Conservation (phyloP, 495 filamentous ascomycete genomes). For the Neurospora sp. region DNA sequence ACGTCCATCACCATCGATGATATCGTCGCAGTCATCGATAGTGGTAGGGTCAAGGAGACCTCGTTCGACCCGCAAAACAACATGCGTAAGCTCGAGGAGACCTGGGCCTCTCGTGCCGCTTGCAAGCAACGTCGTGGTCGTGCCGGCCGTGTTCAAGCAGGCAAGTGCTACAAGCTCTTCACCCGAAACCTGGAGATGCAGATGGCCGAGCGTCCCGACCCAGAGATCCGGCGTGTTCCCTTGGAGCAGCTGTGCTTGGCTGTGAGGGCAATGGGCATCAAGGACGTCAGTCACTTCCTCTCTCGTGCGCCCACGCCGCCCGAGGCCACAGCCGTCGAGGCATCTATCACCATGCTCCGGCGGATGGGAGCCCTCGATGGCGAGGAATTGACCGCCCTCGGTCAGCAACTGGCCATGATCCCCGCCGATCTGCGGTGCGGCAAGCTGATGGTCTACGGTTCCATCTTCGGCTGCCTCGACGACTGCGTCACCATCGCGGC, state of each 20-base stretch:
- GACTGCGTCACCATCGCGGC: constrained; percentile 82
- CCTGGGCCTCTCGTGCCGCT: constrained; percentile 89
- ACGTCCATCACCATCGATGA: constrained; percentile 98
- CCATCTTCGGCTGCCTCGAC: constrained; percentile 85
- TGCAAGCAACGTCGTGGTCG: constrained; percentile 95
- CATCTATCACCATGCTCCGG: constrained; percentile 64
- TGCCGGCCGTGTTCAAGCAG: constrained; percentile 83
- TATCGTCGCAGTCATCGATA: constrained; percentile 93
- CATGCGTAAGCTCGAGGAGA: constrained; percentile 88
- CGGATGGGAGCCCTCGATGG: constrained; percentile 83
- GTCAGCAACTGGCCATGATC: constrained; percentile 84
- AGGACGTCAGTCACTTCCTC: constrained; percentile 69
- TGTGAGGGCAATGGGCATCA: constrained; percentile 87
- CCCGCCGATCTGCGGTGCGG: constrained; percentile 87
- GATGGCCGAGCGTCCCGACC: constrained; percentile 86
- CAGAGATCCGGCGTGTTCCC: constrained; percentile 86
- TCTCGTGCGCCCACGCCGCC: constrained; percentile 83
- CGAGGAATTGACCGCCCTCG: constrained; percentile 77
- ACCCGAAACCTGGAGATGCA: constrained; percentile 71
- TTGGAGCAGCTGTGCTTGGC: constrained; percentile 90
- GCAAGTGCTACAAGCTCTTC: constrained; percentile 91
- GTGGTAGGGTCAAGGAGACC: constrained; percentile 90
- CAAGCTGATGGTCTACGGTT: constrained; percentile 92
- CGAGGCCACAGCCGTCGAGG: constrained; percentile 71
- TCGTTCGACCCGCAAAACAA: constrained; percentile 87